These are phyloP conservation scores for Mixia osmundae DNA, from an alignment of 1,284 basidiomycete genomes.

Conservation along the genomic window DNA sequence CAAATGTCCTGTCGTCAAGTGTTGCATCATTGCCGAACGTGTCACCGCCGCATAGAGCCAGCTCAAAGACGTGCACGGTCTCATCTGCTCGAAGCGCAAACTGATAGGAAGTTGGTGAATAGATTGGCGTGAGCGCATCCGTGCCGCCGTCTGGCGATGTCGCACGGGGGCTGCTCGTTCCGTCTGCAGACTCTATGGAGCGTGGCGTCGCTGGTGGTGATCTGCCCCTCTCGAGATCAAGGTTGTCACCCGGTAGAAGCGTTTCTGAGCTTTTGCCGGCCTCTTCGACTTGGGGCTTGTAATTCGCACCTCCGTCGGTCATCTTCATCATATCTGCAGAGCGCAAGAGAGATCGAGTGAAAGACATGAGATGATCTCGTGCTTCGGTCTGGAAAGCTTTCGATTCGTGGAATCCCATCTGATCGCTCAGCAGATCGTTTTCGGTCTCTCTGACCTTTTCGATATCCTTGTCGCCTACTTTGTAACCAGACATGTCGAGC, in stretches of 20 bases:
- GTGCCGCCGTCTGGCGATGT: not conserved
- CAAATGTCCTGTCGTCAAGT: slow-evolving; percentile 1
- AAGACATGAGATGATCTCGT: slow-evolving; percentile 14
- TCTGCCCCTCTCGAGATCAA: too few relatives aligned
- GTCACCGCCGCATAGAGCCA: slow-evolving; percentile 21
- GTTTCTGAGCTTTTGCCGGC: too few relatives aligned
- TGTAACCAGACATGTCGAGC: slow-evolving; percentile 27
- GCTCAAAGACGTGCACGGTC: slow-evolving; percentile 27
- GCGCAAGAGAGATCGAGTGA: slow-evolving; percentile 15
- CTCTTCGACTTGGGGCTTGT: too few relatives aligned
- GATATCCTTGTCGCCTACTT: slow-evolving; percentile 13
- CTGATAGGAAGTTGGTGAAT: slow-evolving; percentile 25
- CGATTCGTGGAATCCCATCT: not conserved
- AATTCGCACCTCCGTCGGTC: not conserved
- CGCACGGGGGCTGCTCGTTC: not conserved
- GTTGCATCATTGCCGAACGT: not conserved
- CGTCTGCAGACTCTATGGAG: not conserved
- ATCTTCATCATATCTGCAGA: slow-evolving; percentile 19
- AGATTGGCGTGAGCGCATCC: not conserved
- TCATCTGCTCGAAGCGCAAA: slow-evolving; percentile 26
- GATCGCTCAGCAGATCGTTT: slow-evolving; percentile 7
- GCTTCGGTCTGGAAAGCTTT: slow-evolving; percentile 2
- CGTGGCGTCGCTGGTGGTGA: not conserved
- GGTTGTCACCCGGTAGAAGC: too few relatives aligned
- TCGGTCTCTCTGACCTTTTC: slow-evolving; percentile 1